Evolutionary conservation across 164 flowering plant species (phyloP).

Genomic region (Malania oleifera): DNA sequence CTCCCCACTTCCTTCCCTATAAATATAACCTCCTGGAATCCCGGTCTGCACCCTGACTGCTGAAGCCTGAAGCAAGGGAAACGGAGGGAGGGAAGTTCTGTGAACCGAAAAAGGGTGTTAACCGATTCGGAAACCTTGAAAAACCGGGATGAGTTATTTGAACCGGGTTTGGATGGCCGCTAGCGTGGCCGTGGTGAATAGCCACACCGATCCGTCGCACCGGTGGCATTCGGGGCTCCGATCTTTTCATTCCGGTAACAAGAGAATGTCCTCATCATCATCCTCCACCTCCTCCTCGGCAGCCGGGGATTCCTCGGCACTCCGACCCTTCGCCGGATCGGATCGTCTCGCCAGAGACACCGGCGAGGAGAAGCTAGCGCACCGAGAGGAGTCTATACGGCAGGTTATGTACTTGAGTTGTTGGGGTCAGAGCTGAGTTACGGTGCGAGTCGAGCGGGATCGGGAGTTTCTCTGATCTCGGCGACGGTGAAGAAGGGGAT

Average conservation of each 20-base stretch:
- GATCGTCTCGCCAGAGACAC: conserved; percentile 5
- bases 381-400: conserved; percentile 40
- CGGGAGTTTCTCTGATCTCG: too few relatives aligned
- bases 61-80: too few relatives aligned
- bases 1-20: background rate
- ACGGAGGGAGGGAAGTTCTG: background rate
- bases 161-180: conserved; percentile 55
- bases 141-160: conserved; percentile 35
- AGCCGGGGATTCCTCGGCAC: conserved; percentile 15
- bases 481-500: too few relatives aligned
- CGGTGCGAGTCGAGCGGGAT: background rate
- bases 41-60: too few relatives aligned
- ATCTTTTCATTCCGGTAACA: conserved; percentile 19
- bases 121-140: too few relatives aligned
- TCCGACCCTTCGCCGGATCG: conserved; percentile 18
- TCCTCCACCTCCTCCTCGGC: conserved; percentile 13
- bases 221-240: conserved; percentile 29
- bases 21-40: too few relatives aligned
- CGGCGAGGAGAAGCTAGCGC: conserved; percentile 19
- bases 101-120: background rate
- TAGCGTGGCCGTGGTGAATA: conserved; percentile 43
- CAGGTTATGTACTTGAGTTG: conserved; percentile 49
- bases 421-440: conserved; percentile 43
- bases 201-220: conserved; percentile 40
- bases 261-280: too few relatives aligned